phyloP scores from a whole-genome alignment of 441 rosid species.

The Melastoma candidum region DNA sequence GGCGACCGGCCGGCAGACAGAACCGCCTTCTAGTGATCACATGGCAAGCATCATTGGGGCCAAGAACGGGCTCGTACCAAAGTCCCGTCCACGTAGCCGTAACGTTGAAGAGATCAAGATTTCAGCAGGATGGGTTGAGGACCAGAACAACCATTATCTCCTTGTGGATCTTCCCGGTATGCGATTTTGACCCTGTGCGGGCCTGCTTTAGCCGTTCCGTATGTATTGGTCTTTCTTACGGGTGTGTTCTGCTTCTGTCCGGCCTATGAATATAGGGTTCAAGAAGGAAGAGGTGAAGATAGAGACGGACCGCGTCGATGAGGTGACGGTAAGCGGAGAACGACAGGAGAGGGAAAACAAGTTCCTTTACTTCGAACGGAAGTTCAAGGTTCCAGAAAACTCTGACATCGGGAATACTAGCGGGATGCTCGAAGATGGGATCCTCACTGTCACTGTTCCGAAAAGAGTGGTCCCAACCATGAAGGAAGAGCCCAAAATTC shows the following conservation, averaged over 20 bases:
- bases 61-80: conserved; percentile 7
- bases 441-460: conserved; percentile 34
- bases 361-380: conserved; percentile 22
- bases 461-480: conserved; percentile 8
- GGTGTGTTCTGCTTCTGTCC: not conserved
- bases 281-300: conserved; percentile 34
- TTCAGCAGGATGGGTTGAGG: conserved; percentile 39
- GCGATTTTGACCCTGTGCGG: not conserved
- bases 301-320: conserved; percentile 18
- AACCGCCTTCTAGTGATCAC: not conserved
- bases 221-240: not conserved
- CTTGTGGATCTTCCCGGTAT: conserved; percentile 55
- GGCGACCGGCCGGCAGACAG: too few relatives aligned
- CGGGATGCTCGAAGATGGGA: conserved; percentile 21
- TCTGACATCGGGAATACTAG: conserved; percentile 22
- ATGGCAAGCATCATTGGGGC: conserved; percentile 20
- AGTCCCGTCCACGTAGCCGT: conserved; percentile 4
- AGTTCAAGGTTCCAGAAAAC: conserved; percentile 22
- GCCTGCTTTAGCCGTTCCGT: not conserved
- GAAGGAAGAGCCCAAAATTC: not conserved
- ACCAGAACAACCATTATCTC: conserved; percentile 28
- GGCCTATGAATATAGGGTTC: conserved; percentile 21
- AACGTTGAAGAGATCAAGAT: conserved; percentile 24
- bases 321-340: conserved; percentile 34
- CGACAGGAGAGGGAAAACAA: conserved; percentile 21